Conservation (phyloP, 371 early-diverging fungal species). For the Apophysomyces sp. region DNA sequence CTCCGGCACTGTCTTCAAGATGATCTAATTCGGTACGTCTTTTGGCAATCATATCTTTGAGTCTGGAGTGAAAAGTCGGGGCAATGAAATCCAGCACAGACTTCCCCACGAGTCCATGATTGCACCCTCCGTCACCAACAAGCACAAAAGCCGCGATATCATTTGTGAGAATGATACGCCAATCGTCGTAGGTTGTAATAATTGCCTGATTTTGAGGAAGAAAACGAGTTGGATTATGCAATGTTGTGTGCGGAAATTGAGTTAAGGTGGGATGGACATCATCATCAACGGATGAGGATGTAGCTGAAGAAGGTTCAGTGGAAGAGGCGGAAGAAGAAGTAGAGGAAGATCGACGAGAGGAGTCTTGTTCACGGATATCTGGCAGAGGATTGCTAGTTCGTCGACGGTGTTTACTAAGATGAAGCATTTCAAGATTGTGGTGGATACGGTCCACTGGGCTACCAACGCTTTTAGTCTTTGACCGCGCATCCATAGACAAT, state of each 20-base stretch:
- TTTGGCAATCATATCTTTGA: conserved; percentile 41
- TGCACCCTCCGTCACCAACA: conserved; percentile 38
- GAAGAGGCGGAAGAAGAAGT: conserved; percentile 3
- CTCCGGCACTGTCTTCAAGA: conserved; percentile 27
- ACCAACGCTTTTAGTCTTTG: conserved; percentile 21
- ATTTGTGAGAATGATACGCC: conserved; percentile 60
- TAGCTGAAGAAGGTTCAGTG: neutral
- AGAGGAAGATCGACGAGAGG: neutral
- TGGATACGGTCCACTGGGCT: conserved; percentile 12
- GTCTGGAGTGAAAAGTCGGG: conserved; percentile 54
- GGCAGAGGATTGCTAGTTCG: conserved; percentile 17
- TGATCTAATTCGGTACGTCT: conserved; percentile 29
- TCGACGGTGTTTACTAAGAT: conserved; percentile 12
- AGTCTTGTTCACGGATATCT: conserved; percentile 13
- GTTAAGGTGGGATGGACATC: conserved; percentile 9
- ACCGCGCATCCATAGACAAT: conserved; percentile 14
- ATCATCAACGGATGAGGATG: neutral
- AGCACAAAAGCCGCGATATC: conserved; percentile 56
- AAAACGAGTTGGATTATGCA: conserved; percentile 59
- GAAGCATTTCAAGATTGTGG: neutral
- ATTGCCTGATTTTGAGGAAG: conserved; percentile 65
- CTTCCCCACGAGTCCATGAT: conserved; percentile 43
- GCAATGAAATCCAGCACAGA: conserved; percentile 56
- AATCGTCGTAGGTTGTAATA: conserved; percentile 59
- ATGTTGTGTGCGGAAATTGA: conserved; percentile 19